A percentile compares a stretch with the other conserved stretches of the same genome.
These are phyloP conservation scores for Ceratocystis lukuohia DNA, from an alignment of 2,329 filamentous ascomycete genomes.

Conservation along the genomic window DNA sequence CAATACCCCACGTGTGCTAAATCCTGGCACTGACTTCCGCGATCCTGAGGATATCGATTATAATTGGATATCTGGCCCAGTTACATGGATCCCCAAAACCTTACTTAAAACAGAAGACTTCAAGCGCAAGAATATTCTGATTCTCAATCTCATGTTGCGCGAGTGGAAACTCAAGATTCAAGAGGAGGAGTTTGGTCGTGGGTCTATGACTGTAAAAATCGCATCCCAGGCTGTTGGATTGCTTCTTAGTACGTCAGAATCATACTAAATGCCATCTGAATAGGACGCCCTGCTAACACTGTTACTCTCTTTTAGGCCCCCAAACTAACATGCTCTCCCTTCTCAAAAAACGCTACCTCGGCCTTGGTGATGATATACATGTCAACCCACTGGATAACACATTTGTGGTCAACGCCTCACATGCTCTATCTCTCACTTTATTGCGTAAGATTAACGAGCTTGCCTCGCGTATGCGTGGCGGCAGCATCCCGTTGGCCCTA, in stretches of 20 bases:
- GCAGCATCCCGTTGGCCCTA: constrained; percentile 23
- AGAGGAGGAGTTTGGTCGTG: constrained; percentile 33
- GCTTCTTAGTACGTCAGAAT: constrained; percentile 33
- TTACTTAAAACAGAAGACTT: background rate
- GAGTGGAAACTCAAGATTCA: constrained; percentile 39
- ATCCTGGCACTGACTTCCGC: constrained; percentile 11
- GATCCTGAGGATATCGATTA: constrained; percentile 22
- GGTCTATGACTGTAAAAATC: constrained; percentile 31
- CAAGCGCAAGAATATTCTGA: constrained; percentile 31
- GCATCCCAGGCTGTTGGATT: constrained; percentile 32
- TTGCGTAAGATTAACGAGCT: constrained; percentile 29
- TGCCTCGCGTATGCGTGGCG: constrained; percentile 23
- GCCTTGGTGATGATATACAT: constrained; percentile 19
- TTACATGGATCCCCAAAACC: constrained; percentile 32
- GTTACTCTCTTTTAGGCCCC: constrained; percentile 3
- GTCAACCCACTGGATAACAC: constrained; percentile 18
- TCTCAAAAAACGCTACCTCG: constrained; percentile 26
- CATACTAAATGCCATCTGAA: background rate
- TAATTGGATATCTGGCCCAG: constrained; percentile 32
- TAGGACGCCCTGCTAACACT: background rate
- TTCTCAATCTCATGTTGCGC: constrained; percentile 33
- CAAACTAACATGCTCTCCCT: constrained; percentile 22
- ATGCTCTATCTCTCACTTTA: constrained; percentile 22
- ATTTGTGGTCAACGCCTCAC: constrained; percentile 17
- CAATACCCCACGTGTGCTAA: background rate